Base-by-base conservation (phyloP, 2,329 filamentous ascomycete species). In the Aureobasidium leucospermi region DNA sequence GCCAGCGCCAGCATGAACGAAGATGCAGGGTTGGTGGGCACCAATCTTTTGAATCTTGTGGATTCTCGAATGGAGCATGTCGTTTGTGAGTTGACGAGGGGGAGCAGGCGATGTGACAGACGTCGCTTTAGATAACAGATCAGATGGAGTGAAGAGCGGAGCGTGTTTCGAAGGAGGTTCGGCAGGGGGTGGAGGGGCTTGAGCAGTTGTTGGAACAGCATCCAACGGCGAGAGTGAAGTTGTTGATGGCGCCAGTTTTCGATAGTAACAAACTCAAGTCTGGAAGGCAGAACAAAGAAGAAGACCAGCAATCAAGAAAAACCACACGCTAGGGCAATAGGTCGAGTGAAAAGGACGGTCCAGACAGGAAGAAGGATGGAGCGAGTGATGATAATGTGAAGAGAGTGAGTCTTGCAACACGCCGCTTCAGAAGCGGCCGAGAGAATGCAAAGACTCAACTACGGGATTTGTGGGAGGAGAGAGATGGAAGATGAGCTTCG, bases 1-100 rank as follows among this genome's bases (percentile, higher is more conserved):
- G 4, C 94, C 94, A 15, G 94, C 94, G 36, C 94, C 94, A 39
- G 93, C 94, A 73, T 99, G 94, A 46, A 99, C 87, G 72, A 96
- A 97, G 56, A 99, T 93, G 61, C 90, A 91, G 60, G 85, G 85
- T 9, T 85, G 75, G 64, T 82, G 77, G 31, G 73, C 71, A 45
- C 68, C 67, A 63, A 76, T 73, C 16, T 71, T 71, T 28, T 42
- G 46, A 4, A 36, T 43, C 46, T 59, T 51, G 45, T 38, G 45
- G 48, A 69, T 15, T 63, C 68, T 73, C 62, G 67, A 67, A 57
- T 67, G 66, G 55, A 76, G 75, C 68, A 78, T 78, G 52, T 58
- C n/a, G 36, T 19, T 16, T 10, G 32, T 19, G 43, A 16, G 19
- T 32, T 16, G 32, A 19, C 42, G 34, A 19, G 34, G 32, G 8